Evolutionary conservation across 2,329 filamentous ascomycete species (phyloP), one percentile per base, ranked within the genome.

Genomic region (Juglanconis juglandina): DNA sequence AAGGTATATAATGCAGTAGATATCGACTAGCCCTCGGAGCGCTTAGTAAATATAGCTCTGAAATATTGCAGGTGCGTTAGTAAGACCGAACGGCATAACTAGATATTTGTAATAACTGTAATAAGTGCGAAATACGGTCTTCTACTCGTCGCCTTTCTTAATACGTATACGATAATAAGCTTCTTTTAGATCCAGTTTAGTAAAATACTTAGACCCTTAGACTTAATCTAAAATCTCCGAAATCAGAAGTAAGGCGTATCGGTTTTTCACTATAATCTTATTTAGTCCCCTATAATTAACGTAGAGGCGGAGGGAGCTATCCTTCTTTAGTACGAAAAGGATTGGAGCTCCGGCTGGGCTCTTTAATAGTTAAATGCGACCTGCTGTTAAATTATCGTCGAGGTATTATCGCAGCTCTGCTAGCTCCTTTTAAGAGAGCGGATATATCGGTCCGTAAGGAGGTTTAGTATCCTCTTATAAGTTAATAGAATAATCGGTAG

Each of bases 11-110:
- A 49, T 59, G 47, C 33, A 59, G 14, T 60, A 60, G 11, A 57
- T 33, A 24, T 65, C 35, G 5, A 63, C 37, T 24, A 32, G 48
- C 9, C 47, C 49, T 2, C 35, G 2, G 13, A 65, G 49, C 1
- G 24, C 30, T 39, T 42, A 14, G 37, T 65, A 57, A 39, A 63
- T 64, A 50, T 62, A 62, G 8, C 24, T 24, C 41, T 63, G 30
- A 17, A 65, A 63, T 17, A 49, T 60, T 13, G 46, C 41, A 14
- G 53, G 51, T 17, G 57, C 55, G 30, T 66, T 67, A 11, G 56
- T 68, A 44, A 73, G 51, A 1, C 66, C 62, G 59, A 74, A 74
- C 10, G 61, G 63, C 57, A 72, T 71, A 30, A 73, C 55, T 34
- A 68, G 46, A 55, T 71, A 74, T 51, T 73, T 62, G 61, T 63